phyloP scores from a whole-genome alignment of 2,329 filamentous ascomycete species.

The Ophiostoma piceae region DNA sequence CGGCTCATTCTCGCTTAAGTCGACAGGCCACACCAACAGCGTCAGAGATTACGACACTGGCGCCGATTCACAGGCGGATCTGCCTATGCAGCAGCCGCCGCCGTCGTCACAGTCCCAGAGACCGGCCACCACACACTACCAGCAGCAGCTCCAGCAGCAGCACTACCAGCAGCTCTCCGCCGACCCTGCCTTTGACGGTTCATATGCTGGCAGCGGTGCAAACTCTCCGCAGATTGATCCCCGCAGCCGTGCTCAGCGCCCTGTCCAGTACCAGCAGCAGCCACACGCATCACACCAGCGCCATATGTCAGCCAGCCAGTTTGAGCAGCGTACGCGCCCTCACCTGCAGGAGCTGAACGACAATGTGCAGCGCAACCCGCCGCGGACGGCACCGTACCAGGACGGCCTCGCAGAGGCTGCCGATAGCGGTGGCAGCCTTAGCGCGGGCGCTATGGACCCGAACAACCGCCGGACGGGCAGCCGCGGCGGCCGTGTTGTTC shows the following conservation, averaged over 20 bases:
- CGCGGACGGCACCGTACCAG: slow-evolving; percentile 40
- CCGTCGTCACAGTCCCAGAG: slow-evolving; percentile 25
- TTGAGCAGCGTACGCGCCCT: slow-evolving; percentile 18
- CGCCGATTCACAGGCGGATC: slow-evolving; percentile 47
- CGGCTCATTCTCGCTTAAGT: slow-evolving; percentile 57
- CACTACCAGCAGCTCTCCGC: slow-evolving; percentile 19
- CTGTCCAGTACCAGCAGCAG: slow-evolving; percentile 21
- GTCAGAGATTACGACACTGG: slow-evolving; percentile 46
- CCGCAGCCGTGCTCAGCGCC: background rate
- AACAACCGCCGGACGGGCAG: slow-evolving; percentile 28
- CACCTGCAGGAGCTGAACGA: slow-evolving; percentile 40
- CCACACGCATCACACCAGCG: slow-evolving; percentile 29
- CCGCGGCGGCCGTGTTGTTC: slow-evolving; percentile 43
- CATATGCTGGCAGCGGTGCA: background rate
- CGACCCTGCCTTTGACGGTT: background rate
- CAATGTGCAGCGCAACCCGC: slow-evolving; percentile 38
- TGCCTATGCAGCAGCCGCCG: slow-evolving; percentile 48
- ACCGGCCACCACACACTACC: slow-evolving; percentile 30
- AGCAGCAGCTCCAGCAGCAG: slow-evolving; percentile 32
- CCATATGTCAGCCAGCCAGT: slow-evolving; percentile 19
- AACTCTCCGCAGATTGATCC: background rate
- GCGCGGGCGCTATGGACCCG: slow-evolving; percentile 37
- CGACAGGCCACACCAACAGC: slow-evolving; percentile 44
- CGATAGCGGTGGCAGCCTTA: slow-evolving; percentile 38
- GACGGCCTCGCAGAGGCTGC: background rate